phyloP scores from a whole-genome alignment of 768 basidiomycete species.

The Cystofilobasidium capitatum region DNA sequence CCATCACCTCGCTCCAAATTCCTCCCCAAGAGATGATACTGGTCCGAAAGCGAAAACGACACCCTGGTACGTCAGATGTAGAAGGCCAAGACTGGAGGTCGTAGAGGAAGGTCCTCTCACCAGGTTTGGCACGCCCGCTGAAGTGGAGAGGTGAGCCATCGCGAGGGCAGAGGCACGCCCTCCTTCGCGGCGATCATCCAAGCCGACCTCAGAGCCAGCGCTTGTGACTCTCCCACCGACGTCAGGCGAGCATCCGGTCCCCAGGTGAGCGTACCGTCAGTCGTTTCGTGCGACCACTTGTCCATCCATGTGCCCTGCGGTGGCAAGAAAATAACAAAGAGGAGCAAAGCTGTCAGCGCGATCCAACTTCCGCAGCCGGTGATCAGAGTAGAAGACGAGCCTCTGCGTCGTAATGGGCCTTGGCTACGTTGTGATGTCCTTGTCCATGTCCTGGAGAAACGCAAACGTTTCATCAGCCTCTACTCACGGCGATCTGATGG shows the following conservation, averaged over 20 bases:
- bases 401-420: background rate
- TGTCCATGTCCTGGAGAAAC: background rate
- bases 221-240: background rate
- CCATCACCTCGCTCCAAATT: conserved; percentile 1
- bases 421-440: conserved; percentile 9
- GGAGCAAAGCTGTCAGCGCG: background rate
- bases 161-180: conserved; percentile 5
- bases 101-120: too few species aligned
- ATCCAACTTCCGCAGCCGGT: background rate
- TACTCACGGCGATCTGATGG: background rate
- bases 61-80: background rate
- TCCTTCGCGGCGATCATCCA: conserved; percentile 1
- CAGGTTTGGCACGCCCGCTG: conserved; percentile 10
- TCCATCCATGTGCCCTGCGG: background rate
- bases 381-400: background rate
- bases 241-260: conserved; percentile 1
- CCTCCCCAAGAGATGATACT: conserved; percentile 4
- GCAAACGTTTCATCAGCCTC: background rate
- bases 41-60: too few species aligned
- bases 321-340: background rate
- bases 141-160: conserved; percentile 7
- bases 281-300: conserved; percentile 3
- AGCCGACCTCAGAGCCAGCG: background rate
- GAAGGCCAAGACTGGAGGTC: background rate
- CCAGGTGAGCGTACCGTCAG: conserved; percentile 6